phyloP scores from a whole-genome alignment of 2,329 filamentous ascomycete species.

The Neobulgaria alba region DNA sequence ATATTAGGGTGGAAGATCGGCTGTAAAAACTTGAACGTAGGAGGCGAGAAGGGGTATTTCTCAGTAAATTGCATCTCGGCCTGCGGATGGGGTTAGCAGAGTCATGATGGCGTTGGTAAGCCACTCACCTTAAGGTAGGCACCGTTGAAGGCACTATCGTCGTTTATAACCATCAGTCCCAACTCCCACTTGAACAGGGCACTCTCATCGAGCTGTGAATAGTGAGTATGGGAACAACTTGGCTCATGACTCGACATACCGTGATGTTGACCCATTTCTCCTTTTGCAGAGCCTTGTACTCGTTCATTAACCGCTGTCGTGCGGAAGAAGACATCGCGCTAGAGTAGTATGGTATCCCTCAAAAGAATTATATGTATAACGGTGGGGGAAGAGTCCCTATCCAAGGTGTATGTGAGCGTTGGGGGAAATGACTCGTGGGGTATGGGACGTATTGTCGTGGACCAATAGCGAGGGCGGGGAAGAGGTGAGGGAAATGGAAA shows the following conservation, averaged over 20 bases:
- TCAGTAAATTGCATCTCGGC: conserved; percentile 78
- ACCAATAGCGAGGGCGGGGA: too few relatives aligned
- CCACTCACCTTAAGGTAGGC: conserved; percentile 69
- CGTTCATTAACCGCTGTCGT: conserved; percentile 80
- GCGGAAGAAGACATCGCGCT: conserved; percentile 38
- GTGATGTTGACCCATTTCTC: conserved; percentile 94
- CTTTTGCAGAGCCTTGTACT: conserved; percentile 72
- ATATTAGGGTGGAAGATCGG: conserved; percentile 90
- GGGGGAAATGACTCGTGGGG: too few relatives aligned
- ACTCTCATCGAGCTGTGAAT: conserved; percentile 53
- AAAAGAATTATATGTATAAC: too few relatives aligned
- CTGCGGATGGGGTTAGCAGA: conserved; percentile 29
- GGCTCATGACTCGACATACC: conserved; percentile 35
- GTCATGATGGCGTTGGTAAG: background rate
- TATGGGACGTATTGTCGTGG: too few relatives aligned
- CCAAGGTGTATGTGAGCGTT: too few relatives aligned
- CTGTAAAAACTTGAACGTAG: conserved; percentile 75
- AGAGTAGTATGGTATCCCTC: too few relatives aligned
- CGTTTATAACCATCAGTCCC: conserved; percentile 85
- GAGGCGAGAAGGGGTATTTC: conserved; percentile 86
- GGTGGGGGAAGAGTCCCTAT: too few relatives aligned
- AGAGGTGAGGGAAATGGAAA: too few relatives aligned
- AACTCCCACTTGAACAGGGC: conserved; percentile 82
- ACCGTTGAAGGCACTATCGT: conserved; percentile 84
- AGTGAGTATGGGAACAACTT: conserved; percentile 2